Evolutionary conservation across 371 early-diverging fungal genomes (phyloP), one percentile per base, ranked within the genome.

Genomic region (Lichtheimia ornata): DNA sequence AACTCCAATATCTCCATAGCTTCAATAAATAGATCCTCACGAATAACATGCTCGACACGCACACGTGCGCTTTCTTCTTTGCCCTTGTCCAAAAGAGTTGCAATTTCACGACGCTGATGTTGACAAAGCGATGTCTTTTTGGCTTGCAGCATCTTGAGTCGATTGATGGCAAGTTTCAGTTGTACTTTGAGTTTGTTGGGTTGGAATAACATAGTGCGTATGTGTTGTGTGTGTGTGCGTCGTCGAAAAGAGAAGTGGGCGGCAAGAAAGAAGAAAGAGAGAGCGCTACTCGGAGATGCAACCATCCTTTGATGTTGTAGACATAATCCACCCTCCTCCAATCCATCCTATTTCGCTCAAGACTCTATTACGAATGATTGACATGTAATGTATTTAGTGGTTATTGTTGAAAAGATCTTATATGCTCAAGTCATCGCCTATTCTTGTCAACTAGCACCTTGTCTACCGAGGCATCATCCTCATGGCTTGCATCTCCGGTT

Each of bases 1-100:
- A 96, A 84, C 67, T 95, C 94, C 47, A 97, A 70, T 35, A 93
- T 90, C 73, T 97, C 98, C 81, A 96, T 66, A 5, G 93, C 96
- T 70, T 97, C 98, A 40, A 89, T 81, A 58, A 84, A 77, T 54
- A 90, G 85, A 75, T 97, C 98, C 68, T 97, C 96, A 6, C 94
- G 89, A 59, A 97, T 96, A 53, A 97, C 90, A 71, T 90, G 87
- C 59, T 96, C 96, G 3, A 94, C 94, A 63, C 95, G 79, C 35
- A 96, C 89, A 28, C 91, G 84, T 12, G 97, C 98, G 62, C 90
- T 90, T 65, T 91, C 93, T 54, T 84, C 85, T 68, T 96, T 97
- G 65, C 89, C 89, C 54, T 76, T 79, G 66, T 91, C 92, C 41
- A 97, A 70, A 2, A 97, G 79, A 1, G 70, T 64, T 0, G 94